Evolutionary conservation across 345 rosid genomes (phyloP), one percentile per base, ranked within the genome.

Genomic region (Acer negundo): DNA sequence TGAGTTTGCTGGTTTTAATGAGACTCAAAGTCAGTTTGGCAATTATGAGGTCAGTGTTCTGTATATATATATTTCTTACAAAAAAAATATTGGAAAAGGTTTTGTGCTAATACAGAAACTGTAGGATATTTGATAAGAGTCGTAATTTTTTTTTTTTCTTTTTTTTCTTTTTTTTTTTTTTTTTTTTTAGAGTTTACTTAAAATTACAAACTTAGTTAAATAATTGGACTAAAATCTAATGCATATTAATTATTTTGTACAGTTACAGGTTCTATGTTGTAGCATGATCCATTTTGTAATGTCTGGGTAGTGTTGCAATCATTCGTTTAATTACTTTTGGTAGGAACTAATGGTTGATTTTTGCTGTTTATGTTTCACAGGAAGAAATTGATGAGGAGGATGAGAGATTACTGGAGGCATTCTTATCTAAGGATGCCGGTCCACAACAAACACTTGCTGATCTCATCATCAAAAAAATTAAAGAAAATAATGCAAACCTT

Each of bases 321-420:
- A n/a, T 67, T 10, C 10, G 28, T 19, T 20, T 42, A 67, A 67
- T n/a, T 67, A 0, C 22, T 40, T 67, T 67, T 17, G 47, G 13
- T 20, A 19, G 4, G 28, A 26, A 20, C 13, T 17, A 74, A 51
- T 31, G 24, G 40, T 75, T 12, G 7, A 62, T 28, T 46, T 42
- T 19, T 49, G 13, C 63, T 63, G 7, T 19, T 46, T 22, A 28
- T 61, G n/a, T 73, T 68, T 63, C 12, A 23, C 82, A 95, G 94
- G 95, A 88, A 76, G 93, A 90, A 70, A 87, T 94, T 59, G 85
- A 89, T 76, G 97, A 92, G 80, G 90, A 89, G 6, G 97, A 96
- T 49, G 98, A 92, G 90, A 88, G 84, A 85, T 74, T 94, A 79
- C 86, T 94, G 62, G 98, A 92, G 80, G 87, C 97, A 35, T 94